Percentiles rank a stretch among this genome's conserved stretches.
phyloP scores from a whole-genome alignment of 306 rosid genomes.

The Castanea sativa region DNA sequence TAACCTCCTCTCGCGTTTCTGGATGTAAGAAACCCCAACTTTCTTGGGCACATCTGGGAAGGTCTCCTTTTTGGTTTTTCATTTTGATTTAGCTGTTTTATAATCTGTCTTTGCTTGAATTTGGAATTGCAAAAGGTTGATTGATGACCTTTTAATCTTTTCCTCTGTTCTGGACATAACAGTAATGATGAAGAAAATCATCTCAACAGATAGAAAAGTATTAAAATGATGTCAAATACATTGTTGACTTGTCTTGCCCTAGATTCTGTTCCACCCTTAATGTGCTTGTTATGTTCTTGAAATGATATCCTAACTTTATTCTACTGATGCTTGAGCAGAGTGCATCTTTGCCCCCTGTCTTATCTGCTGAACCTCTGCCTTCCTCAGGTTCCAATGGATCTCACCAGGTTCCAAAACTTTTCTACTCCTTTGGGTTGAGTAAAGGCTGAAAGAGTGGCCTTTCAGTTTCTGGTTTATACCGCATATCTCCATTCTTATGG shows the following conservation, averaged over 20 bases:
- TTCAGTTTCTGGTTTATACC: not conserved
- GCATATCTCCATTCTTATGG: not conserved
- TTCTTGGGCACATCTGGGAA: not conserved
- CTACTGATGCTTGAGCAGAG: conserved; percentile 34
- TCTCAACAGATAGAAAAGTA: not conserved
- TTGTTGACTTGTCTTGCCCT: not conserved
- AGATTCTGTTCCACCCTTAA: not conserved
- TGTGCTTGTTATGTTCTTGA: conserved; percentile 3
- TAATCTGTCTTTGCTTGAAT: not conserved
- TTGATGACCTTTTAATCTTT: not conserved
- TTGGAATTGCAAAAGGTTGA: not conserved
- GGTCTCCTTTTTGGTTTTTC: too few species aligned
- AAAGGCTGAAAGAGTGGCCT: not conserved
- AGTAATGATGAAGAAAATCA: not conserved
- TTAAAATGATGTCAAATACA: not conserved
- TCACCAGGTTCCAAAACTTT: conserved; percentile 44
- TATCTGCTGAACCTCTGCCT: conserved; percentile 35
- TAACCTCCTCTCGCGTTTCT: not conserved
- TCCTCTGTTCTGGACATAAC: not conserved
- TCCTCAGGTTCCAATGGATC: conserved; percentile 37
- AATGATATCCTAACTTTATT: conserved; percentile 1
- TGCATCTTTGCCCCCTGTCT: conserved; percentile 40
- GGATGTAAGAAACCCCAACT: not conserved
- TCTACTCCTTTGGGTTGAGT: conserved; percentile 8
- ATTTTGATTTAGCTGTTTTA: not conserved